A percentile compares a stretch with the other conserved stretches of the same genome.
phyloP scores from a whole-genome alignment of 176 grass and related monocot species.

The Musa beccarii region DNA sequence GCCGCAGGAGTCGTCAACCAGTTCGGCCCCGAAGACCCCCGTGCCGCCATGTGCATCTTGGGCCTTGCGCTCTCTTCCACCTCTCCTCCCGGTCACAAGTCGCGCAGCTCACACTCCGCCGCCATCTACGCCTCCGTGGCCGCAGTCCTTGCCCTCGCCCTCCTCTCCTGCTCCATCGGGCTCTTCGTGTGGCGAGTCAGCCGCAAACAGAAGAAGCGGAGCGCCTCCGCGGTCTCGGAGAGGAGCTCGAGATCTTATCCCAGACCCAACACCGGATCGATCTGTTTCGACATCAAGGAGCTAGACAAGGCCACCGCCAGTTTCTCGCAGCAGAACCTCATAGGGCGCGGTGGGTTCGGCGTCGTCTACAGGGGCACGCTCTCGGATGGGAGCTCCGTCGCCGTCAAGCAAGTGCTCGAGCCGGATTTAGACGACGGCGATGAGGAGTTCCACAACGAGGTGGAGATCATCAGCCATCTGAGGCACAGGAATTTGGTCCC shows the following conservation, averaged over 20 bases:
- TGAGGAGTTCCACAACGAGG: conserved; percentile 84
- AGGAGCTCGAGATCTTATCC: conserved; percentile 28
- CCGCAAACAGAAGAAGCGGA: neutral
- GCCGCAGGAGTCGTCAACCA: conserved; percentile 49
- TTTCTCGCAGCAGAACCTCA: conserved; percentile 50
- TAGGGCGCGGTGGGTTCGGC: conserved; percentile 84
- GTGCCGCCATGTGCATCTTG: conserved; percentile 43
- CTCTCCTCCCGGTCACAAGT: neutral
- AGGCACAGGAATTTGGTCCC: conserved; percentile 82
- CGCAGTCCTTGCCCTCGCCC: conserved; percentile 22
- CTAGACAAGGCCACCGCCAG: conserved; percentile 56
- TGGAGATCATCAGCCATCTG: conserved; percentile 86
- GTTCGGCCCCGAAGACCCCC: conserved; percentile 33
- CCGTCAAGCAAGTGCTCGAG: conserved; percentile 83
- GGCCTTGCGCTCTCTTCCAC: conserved; percentile 41
- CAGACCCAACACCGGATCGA: conserved; percentile 74
- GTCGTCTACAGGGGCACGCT: conserved; percentile 73
- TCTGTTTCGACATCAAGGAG: conserved; percentile 55
- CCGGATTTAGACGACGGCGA: conserved; percentile 61
- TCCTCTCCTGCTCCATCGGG: conserved; percentile 27
- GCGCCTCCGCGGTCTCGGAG: neutral
- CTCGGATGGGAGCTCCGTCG: conserved; percentile 47
- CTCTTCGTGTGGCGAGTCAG: conserved; percentile 28
- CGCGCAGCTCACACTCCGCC: conserved; percentile 24
- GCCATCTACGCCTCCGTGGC: conserved; percentile 22